Percentiles rank a stretch among this genome's conserved stretches.
phyloP scores from a whole-genome alignment of 257 asterid species.

The Mentha longifolia region DNA sequence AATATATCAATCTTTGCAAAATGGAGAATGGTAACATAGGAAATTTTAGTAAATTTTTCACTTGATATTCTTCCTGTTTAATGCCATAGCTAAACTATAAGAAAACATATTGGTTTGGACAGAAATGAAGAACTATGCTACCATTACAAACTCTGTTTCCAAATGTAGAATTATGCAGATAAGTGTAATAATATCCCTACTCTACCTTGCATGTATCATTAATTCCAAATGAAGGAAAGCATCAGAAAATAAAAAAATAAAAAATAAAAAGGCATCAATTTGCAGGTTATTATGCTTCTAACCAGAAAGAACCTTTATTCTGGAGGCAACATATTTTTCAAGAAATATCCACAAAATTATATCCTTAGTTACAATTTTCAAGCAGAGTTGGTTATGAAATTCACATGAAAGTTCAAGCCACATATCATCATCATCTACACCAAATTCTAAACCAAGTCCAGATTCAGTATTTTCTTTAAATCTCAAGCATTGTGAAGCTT shows the following conservation, averaged over 20 bases:
- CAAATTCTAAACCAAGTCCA: constrained; percentile 1
- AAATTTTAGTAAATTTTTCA: not conserved
- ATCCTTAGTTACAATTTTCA: not conserved
- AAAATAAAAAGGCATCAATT: not conserved
- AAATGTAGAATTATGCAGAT: not conserved
- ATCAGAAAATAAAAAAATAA: not conserved
- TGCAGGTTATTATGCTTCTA: not conserved
- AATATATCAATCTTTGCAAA: not conserved
- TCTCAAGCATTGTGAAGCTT: not conserved
- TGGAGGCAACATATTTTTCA: not conserved
- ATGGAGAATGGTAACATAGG: not conserved
- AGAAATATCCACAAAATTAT: not conserved
- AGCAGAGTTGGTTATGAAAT: not conserved
- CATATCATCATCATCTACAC: not conserved
- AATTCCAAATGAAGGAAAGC: not conserved
- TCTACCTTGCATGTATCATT: not conserved
- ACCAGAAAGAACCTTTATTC: not conserved
- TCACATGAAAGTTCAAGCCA: not conserved
- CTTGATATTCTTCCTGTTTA: not conserved
- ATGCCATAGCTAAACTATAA: not conserved
- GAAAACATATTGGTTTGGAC: too few relatives aligned
- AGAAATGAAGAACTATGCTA: not conserved
- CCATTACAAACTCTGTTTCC: constrained; percentile 2
- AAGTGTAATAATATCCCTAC: not conserved
- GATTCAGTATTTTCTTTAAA: not conserved